Evolutionary conservation across 345 rosid species (phyloP).

Genomic region (Sapria himalayana): DNA sequence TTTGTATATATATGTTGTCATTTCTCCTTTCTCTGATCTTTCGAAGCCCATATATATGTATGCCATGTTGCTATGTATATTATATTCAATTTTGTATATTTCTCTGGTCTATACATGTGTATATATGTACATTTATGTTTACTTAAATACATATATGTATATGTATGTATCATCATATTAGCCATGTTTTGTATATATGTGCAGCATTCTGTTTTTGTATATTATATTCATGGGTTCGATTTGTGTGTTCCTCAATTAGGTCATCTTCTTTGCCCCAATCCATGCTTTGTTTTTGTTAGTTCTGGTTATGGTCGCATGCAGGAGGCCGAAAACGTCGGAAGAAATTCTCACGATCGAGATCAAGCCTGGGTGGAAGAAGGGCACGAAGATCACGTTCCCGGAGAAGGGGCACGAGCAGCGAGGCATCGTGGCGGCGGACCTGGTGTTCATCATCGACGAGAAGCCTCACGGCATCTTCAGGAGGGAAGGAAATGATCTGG

Average conservation of each 20-base stretch:
- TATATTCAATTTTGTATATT: too few relatives aligned
- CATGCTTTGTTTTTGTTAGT: neutral
- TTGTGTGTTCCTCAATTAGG: neutral
- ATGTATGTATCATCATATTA: neutral
- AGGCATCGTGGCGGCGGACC: conserved; percentile 46
- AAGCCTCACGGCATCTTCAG: conserved; percentile 63
- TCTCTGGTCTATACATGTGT: neutral
- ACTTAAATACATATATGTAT: neutral
- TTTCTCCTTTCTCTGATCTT: too few relatives aligned
- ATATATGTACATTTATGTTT: neutral
- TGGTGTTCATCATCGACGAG: conserved; percentile 61
- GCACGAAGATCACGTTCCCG: conserved; percentile 63
- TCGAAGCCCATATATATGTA: neutral
- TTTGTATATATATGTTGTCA: neutral
- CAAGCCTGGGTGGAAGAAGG: conserved; percentile 86
- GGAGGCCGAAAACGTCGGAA: conserved; percentile 47
- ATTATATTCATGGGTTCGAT: neutral
- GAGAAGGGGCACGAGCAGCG: conserved; percentile 64
- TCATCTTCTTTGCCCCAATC: neutral
- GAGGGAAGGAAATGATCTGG: conserved; percentile 77
- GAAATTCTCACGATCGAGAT: conserved; percentile 60
- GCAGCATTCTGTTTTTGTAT: neutral
- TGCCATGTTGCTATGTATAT: too few relatives aligned
- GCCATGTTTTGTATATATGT: neutral
- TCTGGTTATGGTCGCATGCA: too few relatives aligned